phyloP scores from a whole-genome alignment of 2,329 filamentous ascomycete genomes.

The Boeremia lycopersici region DNA sequence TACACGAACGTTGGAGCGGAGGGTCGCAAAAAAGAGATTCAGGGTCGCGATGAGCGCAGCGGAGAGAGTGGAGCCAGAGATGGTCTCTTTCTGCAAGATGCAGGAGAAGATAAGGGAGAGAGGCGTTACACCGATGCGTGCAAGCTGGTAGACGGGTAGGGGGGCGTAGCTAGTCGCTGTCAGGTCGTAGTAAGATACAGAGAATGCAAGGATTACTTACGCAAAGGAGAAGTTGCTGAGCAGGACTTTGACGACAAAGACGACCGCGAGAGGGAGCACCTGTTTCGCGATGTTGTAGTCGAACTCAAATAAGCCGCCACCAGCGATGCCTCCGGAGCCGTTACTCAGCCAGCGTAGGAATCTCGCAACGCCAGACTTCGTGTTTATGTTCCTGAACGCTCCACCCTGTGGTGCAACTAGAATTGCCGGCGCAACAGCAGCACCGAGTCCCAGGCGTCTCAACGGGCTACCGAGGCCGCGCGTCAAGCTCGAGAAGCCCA shows the following conservation, averaged over 20 bases:
- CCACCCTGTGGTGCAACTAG: constrained; percentile 41
- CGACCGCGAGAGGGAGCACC: constrained; percentile 56
- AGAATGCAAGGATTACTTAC: constrained; percentile 36
- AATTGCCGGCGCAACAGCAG: constrained; percentile 53
- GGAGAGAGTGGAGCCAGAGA: constrained; percentile 57
- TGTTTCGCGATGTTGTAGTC: constrained; percentile 55
- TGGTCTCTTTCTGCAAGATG: constrained; percentile 53
- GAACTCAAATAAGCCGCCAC: constrained; percentile 61
- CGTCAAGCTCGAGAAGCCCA: constrained; percentile 56
- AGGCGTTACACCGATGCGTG: constrained; percentile 58
- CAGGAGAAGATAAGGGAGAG: constrained; percentile 57
- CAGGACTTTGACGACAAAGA: constrained; percentile 58
- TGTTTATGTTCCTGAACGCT: constrained; percentile 33
- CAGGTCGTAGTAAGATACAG: background rate
- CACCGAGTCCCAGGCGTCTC: constrained; percentile 50
- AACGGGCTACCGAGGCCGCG: constrained; percentile 53
- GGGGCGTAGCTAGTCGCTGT: constrained; percentile 53
- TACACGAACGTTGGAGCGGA: constrained; percentile 54
- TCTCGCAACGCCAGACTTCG: constrained; percentile 28
- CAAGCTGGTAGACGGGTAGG: constrained; percentile 59
- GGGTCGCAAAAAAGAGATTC: constrained; percentile 57
- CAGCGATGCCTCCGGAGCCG: constrained; percentile 57
- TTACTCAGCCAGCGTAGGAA: constrained; percentile 47
- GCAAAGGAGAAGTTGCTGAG: constrained; percentile 62
- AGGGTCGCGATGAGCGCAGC: constrained; percentile 58